phyloP scores from a whole-genome alignment of 225 moss, liverwort and hornwort genomes.

The Straminergon stramineum region DNA sequence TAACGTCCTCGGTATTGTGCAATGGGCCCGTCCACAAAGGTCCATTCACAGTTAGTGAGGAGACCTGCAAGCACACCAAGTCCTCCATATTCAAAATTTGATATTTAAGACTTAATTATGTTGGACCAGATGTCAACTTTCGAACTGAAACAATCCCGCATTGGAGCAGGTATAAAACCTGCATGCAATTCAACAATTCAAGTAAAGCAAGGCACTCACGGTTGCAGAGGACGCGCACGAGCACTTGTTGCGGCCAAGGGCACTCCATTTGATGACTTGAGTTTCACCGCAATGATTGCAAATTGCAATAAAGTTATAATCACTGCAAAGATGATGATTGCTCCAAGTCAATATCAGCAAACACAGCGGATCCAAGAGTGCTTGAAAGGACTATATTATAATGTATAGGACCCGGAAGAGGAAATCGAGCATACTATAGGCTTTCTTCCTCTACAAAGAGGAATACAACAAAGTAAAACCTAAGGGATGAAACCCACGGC shows the following conservation, averaged over 20 bases:
- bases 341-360: background rate
- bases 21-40: constrained; percentile 93
- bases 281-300: constrained; percentile 74
- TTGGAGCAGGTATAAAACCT: background rate
- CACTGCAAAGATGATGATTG: constrained; percentile 27
- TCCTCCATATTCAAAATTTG: background rate
- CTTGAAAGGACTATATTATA: background rate
- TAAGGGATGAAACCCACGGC: background rate
- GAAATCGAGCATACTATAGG: background rate
- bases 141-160: background rate
- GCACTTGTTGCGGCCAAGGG: constrained; percentile 53
- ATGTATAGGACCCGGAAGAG: background rate
- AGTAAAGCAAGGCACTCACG: background rate
- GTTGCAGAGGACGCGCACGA: constrained; percentile 14
- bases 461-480: background rate
- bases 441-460: background rate
- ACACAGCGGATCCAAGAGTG: background rate
- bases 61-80: constrained; percentile 26
- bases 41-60: constrained; percentile 55
- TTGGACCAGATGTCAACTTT: background rate
- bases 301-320: constrained; percentile 70
- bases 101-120: background rate
- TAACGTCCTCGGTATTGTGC: constrained; percentile 43
- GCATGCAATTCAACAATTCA: background rate
- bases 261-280: constrained; percentile 68